phyloP scores from a whole-genome alignment of 1,284 basidiomycete genomes.

The Ustilago sp. region DNA sequence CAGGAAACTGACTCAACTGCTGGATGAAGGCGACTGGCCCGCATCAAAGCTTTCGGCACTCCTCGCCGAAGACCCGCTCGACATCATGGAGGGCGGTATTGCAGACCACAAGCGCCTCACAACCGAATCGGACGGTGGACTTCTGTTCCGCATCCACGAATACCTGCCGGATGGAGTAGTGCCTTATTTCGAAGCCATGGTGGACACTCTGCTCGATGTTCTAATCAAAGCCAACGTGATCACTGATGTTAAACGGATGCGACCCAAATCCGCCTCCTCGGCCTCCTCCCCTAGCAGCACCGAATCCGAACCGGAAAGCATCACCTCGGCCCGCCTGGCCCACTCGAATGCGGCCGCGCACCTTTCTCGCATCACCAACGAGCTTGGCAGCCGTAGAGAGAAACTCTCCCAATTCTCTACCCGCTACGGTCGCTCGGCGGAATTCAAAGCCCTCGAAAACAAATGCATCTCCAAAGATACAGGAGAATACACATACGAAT shows the following conservation, averaged over 20 bases:
- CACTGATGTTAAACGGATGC: conserved; percentile 51
- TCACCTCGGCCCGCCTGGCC: conserved; percentile 73
- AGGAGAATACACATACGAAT: conserved; percentile 97
- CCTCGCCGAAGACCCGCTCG: conserved; percentile 71
- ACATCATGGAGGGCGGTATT: conserved; percentile 68
- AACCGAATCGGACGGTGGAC: conserved; percentile 27
- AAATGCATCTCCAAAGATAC: conserved; percentile 81
- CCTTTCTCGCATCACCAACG: conserved; percentile 72
- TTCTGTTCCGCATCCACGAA: conserved; percentile 79
- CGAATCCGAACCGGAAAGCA: conserved; percentile 54
- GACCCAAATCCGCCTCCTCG: conserved; percentile 20
- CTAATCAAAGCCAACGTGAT: conserved; percentile 79
- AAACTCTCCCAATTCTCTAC: conserved; percentile 74
- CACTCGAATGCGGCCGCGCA: conserved; percentile 68
- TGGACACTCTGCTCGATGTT: conserved; percentile 77
- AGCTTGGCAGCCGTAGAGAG: conserved; percentile 72
- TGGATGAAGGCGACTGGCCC: conserved; percentile 67
- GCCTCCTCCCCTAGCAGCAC: neutral
- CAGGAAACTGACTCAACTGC: conserved; percentile 37
- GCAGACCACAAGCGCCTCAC: conserved; percentile 23
- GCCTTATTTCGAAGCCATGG: conserved; percentile 80
- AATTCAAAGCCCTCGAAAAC: conserved; percentile 94
- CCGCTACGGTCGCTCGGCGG: conserved; percentile 83
- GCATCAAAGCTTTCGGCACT: conserved; percentile 77
- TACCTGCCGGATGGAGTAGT: conserved; percentile 87